A percentile compares a stretch with the other conserved stretches of the same genome.
Evolutionary conservation across 1,139 yeast species (phyloP).

Genomic region (Meyerozyma smithsonii): DNA sequence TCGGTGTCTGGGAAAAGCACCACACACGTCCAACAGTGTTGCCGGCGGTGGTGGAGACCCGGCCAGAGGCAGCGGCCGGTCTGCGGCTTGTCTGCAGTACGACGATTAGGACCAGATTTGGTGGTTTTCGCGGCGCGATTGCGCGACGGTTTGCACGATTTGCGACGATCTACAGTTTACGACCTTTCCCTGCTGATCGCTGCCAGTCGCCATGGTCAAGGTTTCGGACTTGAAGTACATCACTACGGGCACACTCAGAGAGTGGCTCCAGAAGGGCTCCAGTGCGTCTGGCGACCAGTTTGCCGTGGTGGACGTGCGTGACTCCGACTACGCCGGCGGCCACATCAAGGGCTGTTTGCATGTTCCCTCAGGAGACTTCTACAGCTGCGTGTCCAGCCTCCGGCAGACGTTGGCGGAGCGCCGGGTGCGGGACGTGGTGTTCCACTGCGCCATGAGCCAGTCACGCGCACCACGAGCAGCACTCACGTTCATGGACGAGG

Average conservation of each 20-base stretch:
- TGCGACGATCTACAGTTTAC: too few species aligned
- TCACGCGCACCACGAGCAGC: conserved; percentile 90
- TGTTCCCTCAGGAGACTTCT: conserved; percentile 54
- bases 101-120: too few species aligned
- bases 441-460: conserved; percentile 88
- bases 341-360: conserved; percentile 63
- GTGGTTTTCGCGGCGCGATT: too few species aligned
- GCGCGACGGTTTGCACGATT: too few species aligned
- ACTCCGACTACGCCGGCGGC: conserved; percentile 41
- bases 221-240: conserved; percentile 11
- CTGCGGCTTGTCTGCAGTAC: too few species aligned
- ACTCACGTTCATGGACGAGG: conserved; percentile 49
- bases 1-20: too few species aligned
- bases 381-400: conserved; percentile 38
- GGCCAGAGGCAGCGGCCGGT: too few species aligned
- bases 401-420: conserved; percentile 27
- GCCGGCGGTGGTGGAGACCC: too few species aligned
- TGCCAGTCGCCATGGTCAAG: not conserved
- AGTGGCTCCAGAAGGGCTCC: conserved; percentile 9
- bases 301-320: conserved; percentile 15
- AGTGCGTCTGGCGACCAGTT: conserved; percentile 9
- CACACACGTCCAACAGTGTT: too few species aligned
- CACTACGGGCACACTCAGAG: conserved; percentile 9
- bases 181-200: too few species aligned
- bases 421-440: conserved; percentile 54